Evolutionary conservation across 2,329 filamentous ascomycete species (phyloP).

Genomic region (Phyllosticta capitalensis): DNA sequence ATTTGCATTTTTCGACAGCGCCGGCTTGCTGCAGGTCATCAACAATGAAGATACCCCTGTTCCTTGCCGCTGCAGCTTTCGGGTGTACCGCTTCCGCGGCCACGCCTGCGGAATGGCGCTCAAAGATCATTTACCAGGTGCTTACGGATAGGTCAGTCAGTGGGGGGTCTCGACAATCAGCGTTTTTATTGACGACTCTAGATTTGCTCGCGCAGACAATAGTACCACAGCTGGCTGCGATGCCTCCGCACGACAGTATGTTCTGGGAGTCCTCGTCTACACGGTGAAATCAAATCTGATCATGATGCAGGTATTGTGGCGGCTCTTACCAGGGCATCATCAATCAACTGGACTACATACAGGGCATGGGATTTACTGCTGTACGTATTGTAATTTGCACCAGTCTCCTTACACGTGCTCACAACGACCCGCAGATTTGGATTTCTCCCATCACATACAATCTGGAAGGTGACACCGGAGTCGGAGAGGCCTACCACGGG

Average conservation of each 20-base stretch:
- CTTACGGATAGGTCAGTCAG: constrained; percentile 28
- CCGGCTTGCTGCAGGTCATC: not conserved
- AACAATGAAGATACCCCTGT: constrained; percentile 7
- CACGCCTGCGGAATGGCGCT: constrained; percentile 28
- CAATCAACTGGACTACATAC: constrained; percentile 53
- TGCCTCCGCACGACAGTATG: constrained; percentile 15
- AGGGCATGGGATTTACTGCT: constrained; percentile 51
- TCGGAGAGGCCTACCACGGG: constrained; percentile 39
- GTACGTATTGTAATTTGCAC: constrained; percentile 28
- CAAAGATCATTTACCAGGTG: constrained; percentile 33
- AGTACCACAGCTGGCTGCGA: constrained; percentile 31
- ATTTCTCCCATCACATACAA: constrained; percentile 39
- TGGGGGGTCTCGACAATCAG: not conserved
- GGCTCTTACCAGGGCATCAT: constrained; percentile 52
- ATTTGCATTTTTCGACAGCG: not conserved
- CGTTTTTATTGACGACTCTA: constrained; percentile 7
- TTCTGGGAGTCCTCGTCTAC: not conserved
- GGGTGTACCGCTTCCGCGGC: constrained; percentile 16
- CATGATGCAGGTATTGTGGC: constrained; percentile 42
- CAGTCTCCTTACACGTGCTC: not conserved
- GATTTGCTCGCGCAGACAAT: constrained; percentile 31
- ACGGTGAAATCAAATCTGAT: not conserved
- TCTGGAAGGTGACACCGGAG: constrained; percentile 30
- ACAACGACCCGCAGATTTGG: constrained; percentile 27
- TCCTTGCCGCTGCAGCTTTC: constrained; percentile 4